Conservation (phyloP, 2,329 filamentous ascomycete genomes). For the Stenocarpella maydis region DNA sequence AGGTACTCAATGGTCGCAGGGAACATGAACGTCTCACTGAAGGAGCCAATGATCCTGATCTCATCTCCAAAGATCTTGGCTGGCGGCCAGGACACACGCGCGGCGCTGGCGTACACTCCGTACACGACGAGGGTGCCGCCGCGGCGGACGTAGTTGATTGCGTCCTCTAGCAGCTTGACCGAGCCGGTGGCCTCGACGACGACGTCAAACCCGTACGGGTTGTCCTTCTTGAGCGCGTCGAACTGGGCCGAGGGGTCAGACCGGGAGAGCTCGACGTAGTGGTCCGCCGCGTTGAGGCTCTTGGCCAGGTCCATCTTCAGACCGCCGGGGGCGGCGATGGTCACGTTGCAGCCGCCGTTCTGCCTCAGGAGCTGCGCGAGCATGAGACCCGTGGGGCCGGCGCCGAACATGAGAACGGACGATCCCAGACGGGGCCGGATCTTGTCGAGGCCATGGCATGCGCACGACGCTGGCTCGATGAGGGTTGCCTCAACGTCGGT, state of each 20-base stretch:
- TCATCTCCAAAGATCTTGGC: slow-evolving; percentile 74
- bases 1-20: slow-evolving; percentile 62
- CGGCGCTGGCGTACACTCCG: slow-evolving; percentile 69
- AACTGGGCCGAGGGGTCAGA: slow-evolving; percentile 66
- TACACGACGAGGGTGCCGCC: slow-evolving; percentile 62
- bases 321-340: slow-evolving; percentile 73
- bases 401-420: slow-evolving; percentile 71
- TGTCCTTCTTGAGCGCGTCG: slow-evolving; percentile 66
- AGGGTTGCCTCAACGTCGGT: slow-evolving; percentile 74
- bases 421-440: slow-evolving; percentile 72
- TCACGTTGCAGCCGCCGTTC: slow-evolving; percentile 74
- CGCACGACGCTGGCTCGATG: slow-evolving; percentile 75
- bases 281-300: slow-evolving; percentile 62
- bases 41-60: slow-evolving; percentile 77
- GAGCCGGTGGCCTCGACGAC: slow-evolving; percentile 76
- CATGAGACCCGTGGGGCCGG: slow-evolving; percentile 71
- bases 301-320: slow-evolving; percentile 76
- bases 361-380: slow-evolving; percentile 69
- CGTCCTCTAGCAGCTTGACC: slow-evolving; percentile 72
- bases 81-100: slow-evolving; percentile 73
- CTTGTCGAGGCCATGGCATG: slow-evolving; percentile 74
- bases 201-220: slow-evolving; percentile 78
- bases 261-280: slow-evolving; percentile 62
- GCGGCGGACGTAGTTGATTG: slow-evolving; percentile 75
- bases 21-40: slow-evolving; percentile 79